Conservation (phyloP, 169 alveolate species). For the Miamiensis avidus region DNA sequence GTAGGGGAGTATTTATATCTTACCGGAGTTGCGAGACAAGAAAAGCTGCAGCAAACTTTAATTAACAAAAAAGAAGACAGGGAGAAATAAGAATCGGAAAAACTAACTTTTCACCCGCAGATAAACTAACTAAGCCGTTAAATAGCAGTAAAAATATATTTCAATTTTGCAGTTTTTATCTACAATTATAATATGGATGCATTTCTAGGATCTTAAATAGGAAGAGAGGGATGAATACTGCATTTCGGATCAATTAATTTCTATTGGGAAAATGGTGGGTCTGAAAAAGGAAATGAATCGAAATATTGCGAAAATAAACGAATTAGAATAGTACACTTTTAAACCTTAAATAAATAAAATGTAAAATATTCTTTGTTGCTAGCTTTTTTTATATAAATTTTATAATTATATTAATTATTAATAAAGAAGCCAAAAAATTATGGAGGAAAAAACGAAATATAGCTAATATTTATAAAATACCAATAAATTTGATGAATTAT, state of each 20-base stretch:
- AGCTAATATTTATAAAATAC: neutral
- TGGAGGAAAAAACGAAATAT: slow-evolving; percentile 1
- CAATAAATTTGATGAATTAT: slow-evolving; percentile 18
- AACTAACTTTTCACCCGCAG: neutral
- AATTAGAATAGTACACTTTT: slow-evolving; percentile 24
- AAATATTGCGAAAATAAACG: slow-evolving; percentile 3
- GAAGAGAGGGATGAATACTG: neutral
- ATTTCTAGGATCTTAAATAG: neutral
- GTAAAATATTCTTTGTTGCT: neutral
- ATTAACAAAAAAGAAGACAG: neutral
- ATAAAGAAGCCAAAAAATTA: slow-evolving; percentile 29
- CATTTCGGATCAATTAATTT: too few relatives aligned
- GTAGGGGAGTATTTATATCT: neutral
- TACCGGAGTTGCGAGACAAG: neutral
- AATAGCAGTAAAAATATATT: neutral
- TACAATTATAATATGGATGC: too few relatives aligned
- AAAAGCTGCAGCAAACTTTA: too few relatives aligned
- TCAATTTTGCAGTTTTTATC: neutral
- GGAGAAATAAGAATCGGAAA: neutral
- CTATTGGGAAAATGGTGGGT: slow-evolving; percentile 9
- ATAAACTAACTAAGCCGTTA: neutral
- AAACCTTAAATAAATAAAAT: slow-evolving; percentile 15
- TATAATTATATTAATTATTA: neutral
- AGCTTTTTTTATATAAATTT: too few relatives aligned
- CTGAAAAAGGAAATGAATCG: slow-evolving; percentile 15